These are phyloP conservation scores for Phialophora chinensis DNA, from an alignment of 2,329 filamentous ascomycete genomes.

Conservation along the genomic window DNA sequence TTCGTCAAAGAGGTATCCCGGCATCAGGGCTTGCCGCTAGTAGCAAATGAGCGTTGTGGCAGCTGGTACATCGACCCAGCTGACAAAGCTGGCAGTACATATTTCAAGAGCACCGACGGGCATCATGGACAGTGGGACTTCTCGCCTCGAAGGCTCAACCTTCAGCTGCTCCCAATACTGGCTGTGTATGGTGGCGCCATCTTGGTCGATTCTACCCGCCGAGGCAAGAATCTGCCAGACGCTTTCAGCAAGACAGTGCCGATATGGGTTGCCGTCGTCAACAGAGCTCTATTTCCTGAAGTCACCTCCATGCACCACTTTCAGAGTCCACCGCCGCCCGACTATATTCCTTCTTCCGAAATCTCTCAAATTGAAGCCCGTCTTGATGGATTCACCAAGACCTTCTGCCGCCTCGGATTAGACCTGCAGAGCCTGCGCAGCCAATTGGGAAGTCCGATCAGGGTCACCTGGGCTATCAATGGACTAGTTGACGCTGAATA, in stretches of 20 bases:
- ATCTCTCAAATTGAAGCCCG: conserved; percentile 69
- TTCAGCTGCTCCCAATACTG: conserved; percentile 76
- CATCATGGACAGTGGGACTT: conserved; percentile 92
- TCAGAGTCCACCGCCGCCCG: conserved; percentile 63
- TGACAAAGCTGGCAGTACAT: conserved; percentile 74
- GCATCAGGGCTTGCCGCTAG: conserved; percentile 66
- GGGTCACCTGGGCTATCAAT: conserved; percentile 36
- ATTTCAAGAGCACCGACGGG: conserved; percentile 98
- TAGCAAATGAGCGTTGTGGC: conserved; percentile 94
- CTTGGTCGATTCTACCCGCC: conserved; percentile 88
- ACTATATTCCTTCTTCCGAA: conserved; percentile 56
- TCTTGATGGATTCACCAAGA: conserved; percentile 62
- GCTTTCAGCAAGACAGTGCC: conserved; percentile 92
- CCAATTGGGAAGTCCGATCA: conserved; percentile 29
- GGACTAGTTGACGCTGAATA: conserved; percentile 17
- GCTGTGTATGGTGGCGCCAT: conserved; percentile 65
- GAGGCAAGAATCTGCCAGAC: conserved; percentile 94
- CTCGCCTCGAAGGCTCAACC: conserved; percentile 80
- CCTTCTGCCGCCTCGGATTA: conserved; percentile 51
- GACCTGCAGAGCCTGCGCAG: conserved; percentile 28
- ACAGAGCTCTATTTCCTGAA: conserved; percentile 74
- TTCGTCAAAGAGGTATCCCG: conserved; percentile 71
- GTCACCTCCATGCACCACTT: conserved; percentile 59
- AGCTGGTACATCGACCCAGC: conserved; percentile 85
- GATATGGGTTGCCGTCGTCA: conserved; percentile 90